Percentiles rank a stretch among this genome's conserved stretches.
Conservation (phyloP, 2,329 filamentous ascomycete species). For the Rhexocercosporidium sp. region DNA sequence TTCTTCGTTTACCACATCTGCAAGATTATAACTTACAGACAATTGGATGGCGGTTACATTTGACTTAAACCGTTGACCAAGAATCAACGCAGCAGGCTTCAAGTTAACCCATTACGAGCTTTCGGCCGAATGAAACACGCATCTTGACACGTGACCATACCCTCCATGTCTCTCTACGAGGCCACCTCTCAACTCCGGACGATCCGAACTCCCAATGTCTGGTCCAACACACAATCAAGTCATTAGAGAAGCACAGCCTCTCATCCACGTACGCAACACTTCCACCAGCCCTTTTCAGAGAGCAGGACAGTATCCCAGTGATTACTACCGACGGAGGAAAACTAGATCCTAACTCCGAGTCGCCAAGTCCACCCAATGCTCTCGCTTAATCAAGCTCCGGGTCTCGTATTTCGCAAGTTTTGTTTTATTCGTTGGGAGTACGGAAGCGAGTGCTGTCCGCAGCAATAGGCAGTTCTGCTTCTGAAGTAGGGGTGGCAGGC, state of each 20-base stretch:
- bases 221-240: too few relatives aligned
- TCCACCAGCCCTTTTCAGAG: not conserved
- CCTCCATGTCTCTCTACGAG: not conserved
- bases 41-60: too few relatives aligned
- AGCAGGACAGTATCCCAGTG: not conserved
- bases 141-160: not conserved
- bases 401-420: not conserved
- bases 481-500: too few relatives aligned
- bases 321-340: not conserved
- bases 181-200: not conserved
- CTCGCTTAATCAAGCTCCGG: not conserved
- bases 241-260: not conserved
- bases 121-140: not conserved
- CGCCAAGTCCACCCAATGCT: not conserved
- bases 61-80: too few relatives aligned
- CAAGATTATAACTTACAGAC: too few relatives aligned
- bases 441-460: not conserved
- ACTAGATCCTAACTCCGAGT: not conserved
- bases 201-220: not conserved
- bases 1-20: too few relatives aligned
- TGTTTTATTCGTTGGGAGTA: not conserved
- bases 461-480: not conserved
- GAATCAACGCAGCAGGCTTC: too few relatives aligned
- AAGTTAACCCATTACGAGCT: too few relatives aligned
- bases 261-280: not conserved